A percentile compares a stretch with the other conserved stretches of the same genome.
Conservation (phyloP, 352 stramenopile genomes). For the Pythium phragmitis region DNA sequence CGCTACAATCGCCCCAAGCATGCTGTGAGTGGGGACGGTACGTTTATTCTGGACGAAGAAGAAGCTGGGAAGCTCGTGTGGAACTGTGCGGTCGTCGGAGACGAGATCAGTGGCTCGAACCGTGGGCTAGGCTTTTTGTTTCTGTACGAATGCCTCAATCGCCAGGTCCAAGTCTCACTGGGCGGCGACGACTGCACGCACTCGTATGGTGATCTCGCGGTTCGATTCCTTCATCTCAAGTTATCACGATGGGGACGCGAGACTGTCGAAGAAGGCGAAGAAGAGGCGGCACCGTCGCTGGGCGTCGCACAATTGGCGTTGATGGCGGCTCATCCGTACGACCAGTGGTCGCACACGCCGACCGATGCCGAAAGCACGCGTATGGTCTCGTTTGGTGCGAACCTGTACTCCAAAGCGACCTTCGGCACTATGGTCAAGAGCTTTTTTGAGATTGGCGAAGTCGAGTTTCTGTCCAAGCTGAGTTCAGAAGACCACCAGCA, state of each 20-base stretch:
- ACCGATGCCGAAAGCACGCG: conserved; percentile 66
- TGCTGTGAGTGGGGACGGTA: conserved; percentile 43
- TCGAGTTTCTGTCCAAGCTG: conserved; percentile 63
- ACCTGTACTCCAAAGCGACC: conserved; percentile 82
- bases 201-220: conserved; percentile 75
- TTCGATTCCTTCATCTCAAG: conserved; percentile 83
- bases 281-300: conserved; percentile 75
- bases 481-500: conserved; percentile 53
- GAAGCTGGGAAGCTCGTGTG: conserved; percentile 79
- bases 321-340: conserved; percentile 53
- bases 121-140: conserved; percentile 78
- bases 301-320: conserved; percentile 74
- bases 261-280: conserved; percentile 82
- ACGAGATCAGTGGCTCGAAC: conserved; percentile 83
- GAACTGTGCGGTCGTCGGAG: conserved; percentile 77
- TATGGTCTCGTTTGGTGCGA: conserved; percentile 71
- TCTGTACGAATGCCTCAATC: conserved; percentile 80
- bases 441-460: conserved; percentile 80
- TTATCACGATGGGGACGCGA: conserved; percentile 81
- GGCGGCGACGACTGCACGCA: conserved; percentile 69
- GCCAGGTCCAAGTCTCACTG: conserved; percentile 60
- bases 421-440: conserved; percentile 76
- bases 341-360: conserved; percentile 57
- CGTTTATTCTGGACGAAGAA: conserved; percentile 75
- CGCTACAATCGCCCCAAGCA: conserved; percentile 84